Percentiles rank a stretch among this genome's conserved stretches.
Conservation (phyloP, 169 alveolate species). For the Babesia microti region DNA sequence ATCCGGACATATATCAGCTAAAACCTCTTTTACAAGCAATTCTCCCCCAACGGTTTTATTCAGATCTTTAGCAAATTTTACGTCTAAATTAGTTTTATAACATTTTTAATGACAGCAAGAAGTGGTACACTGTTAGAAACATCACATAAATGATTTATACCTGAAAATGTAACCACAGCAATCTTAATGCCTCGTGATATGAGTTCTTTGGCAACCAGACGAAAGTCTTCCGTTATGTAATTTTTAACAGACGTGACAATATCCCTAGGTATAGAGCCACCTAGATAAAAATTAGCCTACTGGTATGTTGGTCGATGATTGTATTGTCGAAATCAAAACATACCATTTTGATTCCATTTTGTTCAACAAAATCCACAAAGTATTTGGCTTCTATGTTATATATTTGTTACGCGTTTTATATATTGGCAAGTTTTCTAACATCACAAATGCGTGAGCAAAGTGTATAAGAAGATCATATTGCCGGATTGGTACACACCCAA, state of each 20-base stretch:
- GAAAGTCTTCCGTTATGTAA: slow-evolving; percentile 37
- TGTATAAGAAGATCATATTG: no score
- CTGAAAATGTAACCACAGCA: slow-evolving; percentile 35
- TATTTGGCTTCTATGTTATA: no score
- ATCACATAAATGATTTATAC: slow-evolving; percentile 27
- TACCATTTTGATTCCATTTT: slow-evolving; percentile 25
- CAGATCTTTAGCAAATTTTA: slow-evolving; percentile 27
- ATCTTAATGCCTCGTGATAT: slow-evolving; percentile 8
- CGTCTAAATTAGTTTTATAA: slow-evolving; percentile 31
- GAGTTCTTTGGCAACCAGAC: slow-evolving; percentile 22
- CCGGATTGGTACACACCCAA: no score
- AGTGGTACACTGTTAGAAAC: slow-evolving; percentile 36
- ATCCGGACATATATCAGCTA: neutral
- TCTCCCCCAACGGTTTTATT: slow-evolving; percentile 33
- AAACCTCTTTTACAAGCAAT: no score
- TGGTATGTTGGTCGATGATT: slow-evolving; percentile 34
- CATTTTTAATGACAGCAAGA: slow-evolving; percentile 19
- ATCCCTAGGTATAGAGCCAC: slow-evolving; percentile 27
- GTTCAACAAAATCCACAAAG: slow-evolving; percentile 31
- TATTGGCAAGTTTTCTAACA: no score
- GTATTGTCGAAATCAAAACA: slow-evolving; percentile 46
- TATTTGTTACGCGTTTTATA: no score
- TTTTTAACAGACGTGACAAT: slow-evolving; percentile 17
- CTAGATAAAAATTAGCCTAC: slow-evolving; percentile 10
- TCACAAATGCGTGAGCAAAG: no score